Percentiles rank a stretch among this genome's conserved stretches.
phyloP scores from a whole-genome alignment of 441 rosid genomes.

The Euphorbia celastroides region DNA sequence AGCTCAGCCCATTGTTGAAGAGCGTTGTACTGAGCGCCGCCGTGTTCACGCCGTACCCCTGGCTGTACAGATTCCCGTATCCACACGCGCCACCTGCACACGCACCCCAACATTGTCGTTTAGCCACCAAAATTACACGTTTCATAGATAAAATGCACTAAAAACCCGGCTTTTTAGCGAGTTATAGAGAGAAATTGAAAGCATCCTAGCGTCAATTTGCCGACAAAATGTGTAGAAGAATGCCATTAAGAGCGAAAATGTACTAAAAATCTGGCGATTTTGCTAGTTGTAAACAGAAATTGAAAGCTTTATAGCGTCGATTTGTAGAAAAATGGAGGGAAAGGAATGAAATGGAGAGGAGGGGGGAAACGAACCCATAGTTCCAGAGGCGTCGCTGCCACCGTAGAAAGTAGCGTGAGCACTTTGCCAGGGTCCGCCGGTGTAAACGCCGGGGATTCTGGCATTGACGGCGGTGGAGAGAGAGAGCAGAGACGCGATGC shows the following conservation, averaged over 20 bases:
- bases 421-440: constrained; percentile 55
- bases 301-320: no score
- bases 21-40: constrained; percentile 32
- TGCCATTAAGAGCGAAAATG: not conserved
- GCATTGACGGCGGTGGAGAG: constrained; percentile 32
- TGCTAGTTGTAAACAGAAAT: no score
- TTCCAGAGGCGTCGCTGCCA: constrained; percentile 88
- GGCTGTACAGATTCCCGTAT: constrained; percentile 32
- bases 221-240: not conserved
- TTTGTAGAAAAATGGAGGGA: not conserved
- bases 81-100: constrained; percentile 34
- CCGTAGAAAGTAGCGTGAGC: constrained; percentile 97
- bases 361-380: constrained; percentile 54
- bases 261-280: no score
- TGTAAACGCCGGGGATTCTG: constrained; percentile 65
- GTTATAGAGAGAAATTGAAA: no score
- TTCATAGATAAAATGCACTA: not conserved
- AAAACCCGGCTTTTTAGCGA: not conserved
- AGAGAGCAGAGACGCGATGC: constrained; percentile 21
- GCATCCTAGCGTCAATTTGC: not conserved
- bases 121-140: not conserved
- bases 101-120: not conserved
- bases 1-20: constrained; percentile 29
- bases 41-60: constrained; percentile 34
- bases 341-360: not conserved